A percentile compares a stretch with the other conserved stretches of the same genome.
These are phyloP conservation scores for Limnomonas spitsbergensis DNA, from an alignment of 139 green algal genomes.

Conservation along the genomic window DNA sequence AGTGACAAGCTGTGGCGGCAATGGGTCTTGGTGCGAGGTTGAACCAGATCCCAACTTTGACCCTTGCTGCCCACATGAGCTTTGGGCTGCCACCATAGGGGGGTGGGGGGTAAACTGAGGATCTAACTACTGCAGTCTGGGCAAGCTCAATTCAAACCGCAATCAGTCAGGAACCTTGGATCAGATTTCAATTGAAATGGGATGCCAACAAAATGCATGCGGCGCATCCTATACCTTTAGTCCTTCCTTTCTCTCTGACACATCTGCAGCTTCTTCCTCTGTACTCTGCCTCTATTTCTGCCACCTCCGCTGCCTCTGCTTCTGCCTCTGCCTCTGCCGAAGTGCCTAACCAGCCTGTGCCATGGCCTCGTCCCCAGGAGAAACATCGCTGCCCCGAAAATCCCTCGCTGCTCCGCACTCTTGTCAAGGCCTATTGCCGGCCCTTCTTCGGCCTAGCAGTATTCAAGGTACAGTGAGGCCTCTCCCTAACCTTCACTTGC, in stretches of 20 bases:
- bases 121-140: not conserved
- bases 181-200: not conserved
- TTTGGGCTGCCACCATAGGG: no score
- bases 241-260: not conserved
- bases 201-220: not conserved
- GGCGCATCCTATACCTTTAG: no score
- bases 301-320: not conserved
- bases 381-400: not conserved
- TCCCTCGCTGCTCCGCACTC: not conserved
- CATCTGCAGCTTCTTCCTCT: not conserved
- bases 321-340: not conserved
- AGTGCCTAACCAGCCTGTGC: not conserved
- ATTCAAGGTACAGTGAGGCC: constrained; percentile 10
- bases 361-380: not conserved
- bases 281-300: not conserved
- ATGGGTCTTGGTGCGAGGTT: constrained; percentile 55
- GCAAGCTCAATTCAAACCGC: not conserved
- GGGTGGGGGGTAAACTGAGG: no score
- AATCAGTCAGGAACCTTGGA: not conserved
- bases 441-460: constrained; percentile 6
- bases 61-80: no score
- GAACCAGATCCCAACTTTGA: no score
- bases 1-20: constrained; percentile 37
- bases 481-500: no score
- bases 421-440: not conserved